These are phyloP conservation scores for Trichopus zeylanicus DNA, from an alignment of 116 monocot species.

Conservation along the genomic window DNA sequence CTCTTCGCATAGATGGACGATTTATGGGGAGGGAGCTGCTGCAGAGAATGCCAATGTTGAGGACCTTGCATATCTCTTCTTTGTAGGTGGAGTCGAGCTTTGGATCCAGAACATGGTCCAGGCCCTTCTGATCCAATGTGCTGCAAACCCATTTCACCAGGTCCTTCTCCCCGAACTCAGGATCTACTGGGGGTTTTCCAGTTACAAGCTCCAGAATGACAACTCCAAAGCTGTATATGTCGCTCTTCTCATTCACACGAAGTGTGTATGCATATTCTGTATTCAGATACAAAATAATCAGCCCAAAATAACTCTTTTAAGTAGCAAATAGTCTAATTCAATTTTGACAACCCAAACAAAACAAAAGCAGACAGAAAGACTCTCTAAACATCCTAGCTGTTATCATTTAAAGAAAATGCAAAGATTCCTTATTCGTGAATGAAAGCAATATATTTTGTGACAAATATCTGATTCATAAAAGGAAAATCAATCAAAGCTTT, in stretches of 20 bases:
- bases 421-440: no score
- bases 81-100: slow-evolving; percentile 38
- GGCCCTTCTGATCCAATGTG: slow-evolving; percentile 57
- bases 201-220: slow-evolving; percentile 73
- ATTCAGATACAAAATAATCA: neutral
- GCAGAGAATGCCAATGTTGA: slow-evolving; percentile 65
- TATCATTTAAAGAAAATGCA: no score
- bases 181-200: slow-evolving; percentile 55
- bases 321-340: no score
- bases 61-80: slow-evolving; percentile 51
- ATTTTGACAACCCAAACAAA: no score
- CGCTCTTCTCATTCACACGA: slow-evolving; percentile 85
- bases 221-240: slow-evolving; percentile 81
- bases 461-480: no score
- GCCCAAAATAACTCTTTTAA: no score
- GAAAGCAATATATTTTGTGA: no score
- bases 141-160: slow-evolving; percentile 68
- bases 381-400: no score
- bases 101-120: slow-evolving; percentile 47
- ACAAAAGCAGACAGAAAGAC: no score
- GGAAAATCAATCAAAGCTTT: no score
- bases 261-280: slow-evolving; percentile 90
- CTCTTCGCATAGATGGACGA: slow-evolving; percentile 69
- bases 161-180: slow-evolving; percentile 76
- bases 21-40: slow-evolving; percentile 76